Evolutionary conservation across 768 basidiomycete genomes (phyloP), one percentile per base, ranked within the genome.

Genomic region (Suillus discolor): DNA sequence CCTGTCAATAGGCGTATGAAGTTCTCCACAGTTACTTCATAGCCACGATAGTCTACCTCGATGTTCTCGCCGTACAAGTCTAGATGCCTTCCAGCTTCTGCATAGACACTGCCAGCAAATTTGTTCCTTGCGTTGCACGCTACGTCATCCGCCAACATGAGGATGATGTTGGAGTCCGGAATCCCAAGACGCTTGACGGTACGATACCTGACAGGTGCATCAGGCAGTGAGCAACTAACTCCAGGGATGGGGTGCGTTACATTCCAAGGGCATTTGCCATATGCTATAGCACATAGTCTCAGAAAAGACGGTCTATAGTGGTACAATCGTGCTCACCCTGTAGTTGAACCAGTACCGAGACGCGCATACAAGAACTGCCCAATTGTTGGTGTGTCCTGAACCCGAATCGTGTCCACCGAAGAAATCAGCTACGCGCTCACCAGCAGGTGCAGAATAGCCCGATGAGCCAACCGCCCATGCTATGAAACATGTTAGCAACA

Each of bases 321-420:
- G 8, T 45, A 3, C n/a, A n/a, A 1, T 8, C 57, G 53, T 7
- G 84, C 90, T 62, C 73, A 97, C 97, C 51, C 97, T 82, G 74
- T 99, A 99, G 75, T 99, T 99, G 83, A 99, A 99, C 96, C 96
- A 98, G 75, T 96, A 97, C 65, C 96, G 76, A 6, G 96, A 97
- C 1, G 97, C 85, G 71, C 93, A 96, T 5, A 99, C 96, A 42
- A 99, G 82, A 6, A 99, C 96, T 2, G 97, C 97, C 97, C 97
- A 99, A 76, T 99, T 99, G 74, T 99, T 99, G 7, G 97, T 97
- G 74, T 97, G 95, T 7, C 80, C 74, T 7, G 76, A 74, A 41
- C 67, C 68, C 5, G 71, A 73, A 13, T 72, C 77, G 77, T 81
- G 79, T 61, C 78, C 75, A 8, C 71, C 74, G 70, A 87, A 85